Base-by-base conservation (phyloP, 768 basidiomycete species). In the Russula sp. region DNA sequence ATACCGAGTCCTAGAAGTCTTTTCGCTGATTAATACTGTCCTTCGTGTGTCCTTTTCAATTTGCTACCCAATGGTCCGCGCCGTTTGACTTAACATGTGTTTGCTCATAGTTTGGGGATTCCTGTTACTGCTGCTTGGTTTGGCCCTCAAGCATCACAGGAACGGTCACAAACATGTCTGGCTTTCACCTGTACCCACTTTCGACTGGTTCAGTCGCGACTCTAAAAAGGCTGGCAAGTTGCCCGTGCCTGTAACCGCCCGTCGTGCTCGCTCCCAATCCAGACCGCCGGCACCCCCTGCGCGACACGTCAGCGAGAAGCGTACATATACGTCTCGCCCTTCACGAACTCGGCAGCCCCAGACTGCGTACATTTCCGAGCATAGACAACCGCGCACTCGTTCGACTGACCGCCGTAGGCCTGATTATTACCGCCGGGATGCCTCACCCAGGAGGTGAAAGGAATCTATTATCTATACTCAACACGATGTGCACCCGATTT, bases 1-100 rank as follows among this genome's bases (percentile, higher is more conserved):
- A 77, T 92, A 91, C 71, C 83, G 85, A 34, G 90, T 91, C 20
- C 77, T 93, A 61, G 88, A 85, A 72, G 82, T 86, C 18, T 92
- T 92, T 73, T 83, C 90, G 7, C 73, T 92, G 58, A 83, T 93
- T 72, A 92, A 91, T 68, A 83, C 86, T 53, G 77, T 79, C 46
- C 78, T 93, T 5, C 75, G 90, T 86, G 72, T 61, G 86, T 76
- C 7, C 25, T 22, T 36, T 34, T 34, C 36, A 49, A 49, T 59
- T 47, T 35, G 32, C 50, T 57, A 41, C 36, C 53, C 59, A 29
- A 53, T n/a, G 55, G 54, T 49, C 50, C 54, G 48, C 14, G 59
- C 51, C 45, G 22, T 29, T 56, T 63, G 54, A 61, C 60, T 68
- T 66, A 25, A 66, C 35, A 20, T 42, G 59, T 34, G 11, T 52